These are phyloP conservation scores for Stachybotrys chlorohalonatus DNA, from an alignment of 2,329 filamentous ascomycete genomes.

Conservation along the genomic window DNA sequence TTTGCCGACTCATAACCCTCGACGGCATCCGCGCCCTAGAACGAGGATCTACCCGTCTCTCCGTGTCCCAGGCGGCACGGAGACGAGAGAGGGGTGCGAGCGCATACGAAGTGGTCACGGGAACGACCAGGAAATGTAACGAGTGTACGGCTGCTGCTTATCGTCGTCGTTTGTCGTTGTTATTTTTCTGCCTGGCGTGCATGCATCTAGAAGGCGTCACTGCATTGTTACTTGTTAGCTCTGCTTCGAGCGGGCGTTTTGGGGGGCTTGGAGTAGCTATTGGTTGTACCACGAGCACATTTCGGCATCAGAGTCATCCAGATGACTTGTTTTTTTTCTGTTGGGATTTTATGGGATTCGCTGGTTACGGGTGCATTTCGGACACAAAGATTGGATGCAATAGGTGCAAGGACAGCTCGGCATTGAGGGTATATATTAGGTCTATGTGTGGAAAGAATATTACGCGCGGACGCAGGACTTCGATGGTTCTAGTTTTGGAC, in stretches of 20 bases:
- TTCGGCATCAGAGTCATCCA: neutral
- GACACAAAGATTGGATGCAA: too few relatives aligned
- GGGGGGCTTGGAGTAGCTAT: neutral
- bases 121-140: neutral
- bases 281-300: neutral
- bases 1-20: constrained; percentile 34
- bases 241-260: neutral
- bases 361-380: too few relatives aligned
- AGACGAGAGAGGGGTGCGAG: neutral
- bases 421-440: too few relatives aligned
- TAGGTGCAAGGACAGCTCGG: too few relatives aligned
- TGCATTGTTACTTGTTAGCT: neutral
- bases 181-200: neutral
- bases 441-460: too few relatives aligned
- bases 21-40: neutral
- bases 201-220: neutral
- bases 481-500: too few relatives aligned
- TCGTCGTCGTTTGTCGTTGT: neutral
- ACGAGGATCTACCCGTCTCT: too few relatives aligned
- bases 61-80: neutral
- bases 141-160: constrained; percentile 1
- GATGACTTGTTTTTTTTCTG: neutral
- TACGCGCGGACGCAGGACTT: too few relatives aligned
- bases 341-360: too few relatives aligned
- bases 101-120: neutral